Percentiles rank a stretch among this genome's conserved stretches.
phyloP scores from a whole-genome alignment of 2,329 filamentous ascomycete genomes.

The Nigrospora sphaerica region DNA sequence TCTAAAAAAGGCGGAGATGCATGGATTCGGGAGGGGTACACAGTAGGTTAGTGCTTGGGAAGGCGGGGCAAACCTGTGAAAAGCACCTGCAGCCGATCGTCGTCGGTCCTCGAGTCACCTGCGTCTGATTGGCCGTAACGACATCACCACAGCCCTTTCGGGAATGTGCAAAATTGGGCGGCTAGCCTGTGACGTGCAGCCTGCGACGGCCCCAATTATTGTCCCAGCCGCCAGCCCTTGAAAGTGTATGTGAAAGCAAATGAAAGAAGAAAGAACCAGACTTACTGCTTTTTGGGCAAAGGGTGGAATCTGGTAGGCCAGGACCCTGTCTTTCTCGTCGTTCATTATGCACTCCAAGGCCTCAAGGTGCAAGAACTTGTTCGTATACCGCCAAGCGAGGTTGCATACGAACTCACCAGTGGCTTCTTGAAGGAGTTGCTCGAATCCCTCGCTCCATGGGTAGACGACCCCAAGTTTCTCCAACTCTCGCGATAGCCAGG shows the following conservation, averaged over 20 bases:
- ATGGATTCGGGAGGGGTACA: not conserved
- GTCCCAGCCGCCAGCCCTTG: not conserved
- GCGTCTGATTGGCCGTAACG: too few relatives aligned
- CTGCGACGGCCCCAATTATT: not conserved
- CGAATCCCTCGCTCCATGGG: not conserved
- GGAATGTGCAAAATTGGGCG: not conserved
- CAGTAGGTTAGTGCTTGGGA: not conserved
- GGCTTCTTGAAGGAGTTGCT: not conserved
- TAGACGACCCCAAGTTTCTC: not conserved
- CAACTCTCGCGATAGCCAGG: not conserved
- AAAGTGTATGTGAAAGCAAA: not conserved
- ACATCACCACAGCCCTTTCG: too few relatives aligned
- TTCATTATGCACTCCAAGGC: not conserved
- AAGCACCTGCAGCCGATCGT: not conserved
- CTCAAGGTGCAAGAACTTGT: not conserved
- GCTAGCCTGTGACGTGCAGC: not conserved
- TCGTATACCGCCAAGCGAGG: not conserved
- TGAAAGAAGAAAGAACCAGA: not conserved
- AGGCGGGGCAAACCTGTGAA: not conserved
- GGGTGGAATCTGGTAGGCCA: not conserved
- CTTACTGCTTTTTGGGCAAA: not conserved
- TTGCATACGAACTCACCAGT: not conserved
- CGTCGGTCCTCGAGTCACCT: too few relatives aligned
- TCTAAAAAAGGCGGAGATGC: not conserved
- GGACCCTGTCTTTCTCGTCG: not conserved